Percentiles rank a stretch among this genome's conserved stretches.
phyloP scores from a whole-genome alignment of 148 eudicot genomes.

The Rhododendron molle region DNA sequence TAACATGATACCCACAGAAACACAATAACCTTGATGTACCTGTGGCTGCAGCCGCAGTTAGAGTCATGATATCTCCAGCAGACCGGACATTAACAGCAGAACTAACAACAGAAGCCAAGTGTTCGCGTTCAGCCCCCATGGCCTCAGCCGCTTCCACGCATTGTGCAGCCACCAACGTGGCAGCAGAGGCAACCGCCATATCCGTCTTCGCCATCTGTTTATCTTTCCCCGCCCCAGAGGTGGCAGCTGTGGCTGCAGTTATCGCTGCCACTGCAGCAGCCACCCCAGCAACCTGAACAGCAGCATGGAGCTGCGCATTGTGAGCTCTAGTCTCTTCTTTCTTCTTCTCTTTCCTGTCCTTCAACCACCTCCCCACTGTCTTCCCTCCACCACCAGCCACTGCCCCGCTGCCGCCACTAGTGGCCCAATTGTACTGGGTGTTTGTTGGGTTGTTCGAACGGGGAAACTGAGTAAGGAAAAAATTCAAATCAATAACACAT shows the following conservation, averaged over 20 bases:
- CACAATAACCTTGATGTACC: slow-evolving; percentile 27
- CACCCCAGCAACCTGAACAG: slow-evolving; percentile 88
- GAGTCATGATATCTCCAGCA: slow-evolving; percentile 87
- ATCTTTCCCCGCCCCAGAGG: slow-evolving; percentile 64
- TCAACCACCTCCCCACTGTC: slow-evolving; percentile 95
- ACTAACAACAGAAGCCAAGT: slow-evolving; percentile 71
- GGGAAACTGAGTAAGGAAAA: slow-evolving; percentile 42
- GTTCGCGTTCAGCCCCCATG: slow-evolving; percentile 92
- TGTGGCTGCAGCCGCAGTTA: slow-evolving; percentile 95
- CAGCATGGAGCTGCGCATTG: slow-evolving; percentile 89
- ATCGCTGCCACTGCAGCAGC: slow-evolving; percentile 95
- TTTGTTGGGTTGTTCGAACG: slow-evolving; percentile 49
- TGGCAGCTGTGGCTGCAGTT: slow-evolving; percentile 82
- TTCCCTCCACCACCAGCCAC: slow-evolving; percentile 57
- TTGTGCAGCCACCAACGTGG: slow-evolving; percentile 94
- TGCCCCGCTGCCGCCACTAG: slow-evolving; percentile 19
- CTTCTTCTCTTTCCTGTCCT: slow-evolving; percentile 86
- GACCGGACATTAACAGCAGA: slow-evolving; percentile 92
- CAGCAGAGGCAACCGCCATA: slow-evolving; percentile 95
- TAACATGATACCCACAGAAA: background rate
- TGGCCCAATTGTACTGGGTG: slow-evolving; percentile 42
- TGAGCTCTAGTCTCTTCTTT: slow-evolving; percentile 85
- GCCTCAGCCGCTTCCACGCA: slow-evolving; percentile 95
- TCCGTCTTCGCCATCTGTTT: slow-evolving; percentile 67
- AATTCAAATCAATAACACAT: background rate